Percentiles rank a stretch among this genome's conserved stretches.
phyloP scores from a whole-genome alignment of 106 monocot genomes.

The Dioscorea alata region DNA sequence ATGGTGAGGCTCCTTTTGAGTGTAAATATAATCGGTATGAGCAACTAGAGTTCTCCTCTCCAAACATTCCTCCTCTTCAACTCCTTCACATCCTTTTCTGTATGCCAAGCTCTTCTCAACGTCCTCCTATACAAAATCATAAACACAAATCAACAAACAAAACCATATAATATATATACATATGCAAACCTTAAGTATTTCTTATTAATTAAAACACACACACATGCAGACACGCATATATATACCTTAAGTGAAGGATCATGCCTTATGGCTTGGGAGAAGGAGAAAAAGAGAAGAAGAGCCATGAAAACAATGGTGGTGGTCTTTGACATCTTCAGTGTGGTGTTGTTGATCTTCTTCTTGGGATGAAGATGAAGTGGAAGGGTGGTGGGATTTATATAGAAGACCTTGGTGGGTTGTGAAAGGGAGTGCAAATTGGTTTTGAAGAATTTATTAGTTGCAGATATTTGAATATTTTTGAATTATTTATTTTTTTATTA shows the following conservation, averaged over 20 bases:
- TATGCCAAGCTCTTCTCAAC: too few species aligned
- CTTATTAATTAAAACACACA: background rate
- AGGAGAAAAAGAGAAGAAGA: background rate
- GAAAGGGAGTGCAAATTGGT: background rate
- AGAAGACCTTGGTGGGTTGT: too few species aligned
- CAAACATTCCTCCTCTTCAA: conserved; percentile 4
- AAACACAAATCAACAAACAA: background rate
- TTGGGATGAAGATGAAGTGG: background rate
- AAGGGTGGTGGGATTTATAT: too few species aligned
- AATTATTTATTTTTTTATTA: background rate
- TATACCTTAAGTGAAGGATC: background rate
- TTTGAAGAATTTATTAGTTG: background rate
- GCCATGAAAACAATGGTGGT: background rate
- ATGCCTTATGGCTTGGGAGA: background rate
- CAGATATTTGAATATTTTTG: too few species aligned
- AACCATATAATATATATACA: background rate
- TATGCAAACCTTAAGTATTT: background rate
- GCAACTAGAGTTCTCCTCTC: conserved; percentile 7
- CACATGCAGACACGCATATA: background rate
- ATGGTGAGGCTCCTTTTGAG: background rate
- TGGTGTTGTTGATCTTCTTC: background rate
- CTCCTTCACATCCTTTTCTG: conserved; percentile 4
- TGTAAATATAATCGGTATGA: conserved; percentile 9
- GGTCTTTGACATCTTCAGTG: background rate
- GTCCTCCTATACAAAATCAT: background rate